Conservation (phyloP, 2,329 filamentous ascomycete species). For the Paecilomyces dactylethromorphus region DNA sequence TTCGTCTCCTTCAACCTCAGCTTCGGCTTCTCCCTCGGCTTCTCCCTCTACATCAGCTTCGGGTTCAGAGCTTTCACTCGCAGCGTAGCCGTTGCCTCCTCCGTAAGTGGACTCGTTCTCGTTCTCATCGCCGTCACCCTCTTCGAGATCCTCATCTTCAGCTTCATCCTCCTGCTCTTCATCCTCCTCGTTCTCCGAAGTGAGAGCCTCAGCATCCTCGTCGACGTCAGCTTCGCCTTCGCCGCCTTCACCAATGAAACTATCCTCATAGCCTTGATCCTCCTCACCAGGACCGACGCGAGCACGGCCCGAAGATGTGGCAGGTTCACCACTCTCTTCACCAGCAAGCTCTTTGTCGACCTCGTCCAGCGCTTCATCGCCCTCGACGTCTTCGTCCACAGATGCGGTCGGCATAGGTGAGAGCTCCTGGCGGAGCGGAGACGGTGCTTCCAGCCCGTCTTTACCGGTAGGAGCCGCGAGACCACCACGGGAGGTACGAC, state of each 20-base stretch:
- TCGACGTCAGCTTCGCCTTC: slow-evolving; percentile 8
- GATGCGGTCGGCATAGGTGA: slow-evolving; percentile 10
- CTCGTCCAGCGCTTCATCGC: slow-evolving; percentile 28
- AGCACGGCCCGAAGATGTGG: not conserved
- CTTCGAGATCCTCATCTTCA: slow-evolving; percentile 31
- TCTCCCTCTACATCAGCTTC: slow-evolving; percentile 10
- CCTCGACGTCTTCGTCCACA: slow-evolving; percentile 20
- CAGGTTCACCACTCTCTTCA: not conserved
- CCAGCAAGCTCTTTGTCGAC: slow-evolving; percentile 20
- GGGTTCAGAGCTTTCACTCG: slow-evolving; percentile 16
- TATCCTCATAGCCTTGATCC: slow-evolving; percentile 19
- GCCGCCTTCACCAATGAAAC: slow-evolving; percentile 18
- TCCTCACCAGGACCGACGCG: not conserved
- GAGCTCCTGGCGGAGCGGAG: slow-evolving; percentile 15
- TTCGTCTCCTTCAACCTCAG: slow-evolving; percentile 8
- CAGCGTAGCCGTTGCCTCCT: slow-evolving; percentile 24
- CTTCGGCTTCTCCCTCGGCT: slow-evolving; percentile 18
- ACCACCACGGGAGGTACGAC: slow-evolving; percentile 23
- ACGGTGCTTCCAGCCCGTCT: slow-evolving; percentile 16
- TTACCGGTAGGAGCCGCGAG: slow-evolving; percentile 14
- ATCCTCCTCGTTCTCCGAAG: slow-evolving; percentile 14
- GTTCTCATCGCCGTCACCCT: slow-evolving; percentile 20
- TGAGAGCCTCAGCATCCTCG: slow-evolving; percentile 16
- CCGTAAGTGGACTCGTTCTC: slow-evolving; percentile 27
- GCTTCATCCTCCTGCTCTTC: slow-evolving; percentile 14